Evolutionary conservation across 768 basidiomycete species (phyloP).

Genomic region (Suillus ampliporus): DNA sequence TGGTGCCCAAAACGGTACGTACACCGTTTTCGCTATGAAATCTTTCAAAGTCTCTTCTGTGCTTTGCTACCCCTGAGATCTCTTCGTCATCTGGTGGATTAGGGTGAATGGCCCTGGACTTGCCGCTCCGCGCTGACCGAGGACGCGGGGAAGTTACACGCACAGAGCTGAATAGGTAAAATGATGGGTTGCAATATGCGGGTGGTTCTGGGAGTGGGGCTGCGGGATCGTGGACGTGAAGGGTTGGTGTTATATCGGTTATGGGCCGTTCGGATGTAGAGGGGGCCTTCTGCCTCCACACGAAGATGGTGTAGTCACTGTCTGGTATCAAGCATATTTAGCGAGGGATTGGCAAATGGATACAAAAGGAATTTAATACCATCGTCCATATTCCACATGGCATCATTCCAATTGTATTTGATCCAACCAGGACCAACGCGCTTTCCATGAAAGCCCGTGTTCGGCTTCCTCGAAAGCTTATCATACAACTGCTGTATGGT

Average conservation of each 20-base stretch:
- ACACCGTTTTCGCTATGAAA: conserved; percentile 95
- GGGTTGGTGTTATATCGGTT: conserved; percentile 36
- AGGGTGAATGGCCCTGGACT: conserved; percentile 40
- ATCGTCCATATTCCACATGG: conserved; percentile 89
- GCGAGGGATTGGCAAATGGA: conserved; percentile 1
- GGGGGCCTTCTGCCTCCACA: conserved; percentile 65
- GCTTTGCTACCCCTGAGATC: conserved; percentile 56
- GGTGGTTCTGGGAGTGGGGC: conserved; percentile 62
- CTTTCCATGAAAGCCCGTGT: conserved; percentile 60
- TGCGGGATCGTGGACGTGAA: conserved; percentile 68
- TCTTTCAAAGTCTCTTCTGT: conserved; percentile 79
- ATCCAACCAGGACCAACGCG: conserved; percentile 81
- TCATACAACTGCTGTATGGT: conserved; percentile 66
- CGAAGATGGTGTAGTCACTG: conserved; percentile 88
- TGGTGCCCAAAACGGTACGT: conserved; percentile 87
- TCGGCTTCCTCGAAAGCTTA: conserved; percentile 71
- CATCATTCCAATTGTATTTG: conserved; percentile 83
- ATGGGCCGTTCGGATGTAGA: conserved; percentile 25
- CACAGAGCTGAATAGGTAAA: conserved; percentile 60
- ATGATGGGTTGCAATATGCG: conserved; percentile 72
- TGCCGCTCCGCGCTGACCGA: conserved; percentile 39
- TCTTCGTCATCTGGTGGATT: conserved; percentile 31
- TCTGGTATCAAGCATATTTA: conserved; percentile 47
- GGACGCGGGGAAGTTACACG: conserved; percentile 35
- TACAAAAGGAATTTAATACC: conserved; percentile 52